Percentiles rank a stretch among this genome's conserved stretches.
Evolutionary conservation across 805 yeast genomes (phyloP).

Genomic region (Komagataella populi): DNA sequence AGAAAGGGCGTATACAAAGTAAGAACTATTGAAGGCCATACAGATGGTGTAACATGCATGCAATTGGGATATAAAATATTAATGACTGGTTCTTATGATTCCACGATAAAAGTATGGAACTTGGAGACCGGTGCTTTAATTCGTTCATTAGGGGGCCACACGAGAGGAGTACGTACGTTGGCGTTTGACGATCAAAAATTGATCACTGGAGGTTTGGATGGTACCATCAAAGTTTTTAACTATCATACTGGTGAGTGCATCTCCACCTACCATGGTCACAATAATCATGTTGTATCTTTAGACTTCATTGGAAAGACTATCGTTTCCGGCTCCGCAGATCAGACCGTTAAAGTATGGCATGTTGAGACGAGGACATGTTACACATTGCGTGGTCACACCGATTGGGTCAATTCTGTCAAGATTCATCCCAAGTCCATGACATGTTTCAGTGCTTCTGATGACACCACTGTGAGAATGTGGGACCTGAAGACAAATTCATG

Average conservation of each 20-base stretch:
- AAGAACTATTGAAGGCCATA: constrained; percentile 64
- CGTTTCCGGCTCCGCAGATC: constrained; percentile 89
- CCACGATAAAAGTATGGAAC: constrained; percentile 89
- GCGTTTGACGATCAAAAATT: constrained; percentile 82
- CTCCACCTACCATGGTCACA: constrained; percentile 88
- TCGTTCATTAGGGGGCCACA: constrained; percentile 77
- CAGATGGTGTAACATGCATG: constrained; percentile 78
- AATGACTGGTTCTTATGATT: constrained; percentile 88
- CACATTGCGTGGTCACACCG: constrained; percentile 86
- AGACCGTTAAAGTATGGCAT: constrained; percentile 91
- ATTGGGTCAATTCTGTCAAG: constrained; percentile 84
- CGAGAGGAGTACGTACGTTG: constrained; percentile 73
- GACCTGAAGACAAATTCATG: constrained; percentile 73
- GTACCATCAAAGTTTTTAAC: constrained; percentile 91
- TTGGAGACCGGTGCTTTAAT: constrained; percentile 64
- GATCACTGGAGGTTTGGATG: constrained; percentile 85
- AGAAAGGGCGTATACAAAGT: constrained; percentile 62
- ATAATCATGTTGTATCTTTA: constrained; percentile 71
- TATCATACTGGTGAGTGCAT: constrained; percentile 89
- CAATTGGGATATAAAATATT: constrained; percentile 71
- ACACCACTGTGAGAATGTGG: constrained; percentile 91
- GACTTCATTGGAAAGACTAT: constrained; percentile 72
- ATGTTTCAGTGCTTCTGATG: constrained; percentile 82
- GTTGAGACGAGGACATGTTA: constrained; percentile 87
- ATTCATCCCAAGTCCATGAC: constrained; percentile 70